These are phyloP conservation scores for Ajuga chamaepitys DNA, from an alignment of 257 asterid genomes.

Conservation along the genomic window DNA sequence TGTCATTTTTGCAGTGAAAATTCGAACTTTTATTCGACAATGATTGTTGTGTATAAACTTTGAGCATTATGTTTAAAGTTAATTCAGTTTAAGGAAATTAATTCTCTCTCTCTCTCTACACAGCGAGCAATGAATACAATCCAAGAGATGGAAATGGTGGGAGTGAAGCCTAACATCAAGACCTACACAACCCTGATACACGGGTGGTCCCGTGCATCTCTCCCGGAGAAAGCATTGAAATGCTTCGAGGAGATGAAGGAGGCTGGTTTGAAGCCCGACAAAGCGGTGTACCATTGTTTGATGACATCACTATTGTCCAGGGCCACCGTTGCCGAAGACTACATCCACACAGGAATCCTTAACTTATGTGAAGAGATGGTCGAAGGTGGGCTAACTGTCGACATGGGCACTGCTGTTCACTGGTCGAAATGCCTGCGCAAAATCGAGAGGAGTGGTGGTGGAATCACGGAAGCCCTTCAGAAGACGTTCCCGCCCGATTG, in stretches of 20 bases:
- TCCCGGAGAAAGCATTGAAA: conserved; percentile 88
- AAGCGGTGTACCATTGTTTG: conserved; percentile 90
- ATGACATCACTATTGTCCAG: conserved; percentile 87
- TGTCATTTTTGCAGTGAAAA: too few species aligned
- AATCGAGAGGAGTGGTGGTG: conserved; percentile 79
- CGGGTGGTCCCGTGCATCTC: conserved; percentile 96
- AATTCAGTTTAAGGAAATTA: too few species aligned
- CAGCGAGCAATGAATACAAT: conserved; percentile 77
- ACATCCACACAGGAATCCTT: conserved; percentile 52
- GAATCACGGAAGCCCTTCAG: conserved; percentile 83
- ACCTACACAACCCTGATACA: conserved; percentile 89
- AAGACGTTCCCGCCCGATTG: conserved; percentile 97
- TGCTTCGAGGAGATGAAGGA: conserved; percentile 87
- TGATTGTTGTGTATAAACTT: too few species aligned
- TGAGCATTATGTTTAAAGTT: too few species aligned
- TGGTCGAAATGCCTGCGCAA: conserved; percentile 83
- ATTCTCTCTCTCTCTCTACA: neutral
- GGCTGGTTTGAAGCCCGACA: conserved; percentile 70
- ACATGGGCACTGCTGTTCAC: conserved; percentile 98
- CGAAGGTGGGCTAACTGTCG: conserved; percentile 47
- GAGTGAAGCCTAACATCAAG: conserved; percentile 74
- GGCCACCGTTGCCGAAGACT: conserved; percentile 80
- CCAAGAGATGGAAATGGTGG: conserved; percentile 71
- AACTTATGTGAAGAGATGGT: conserved; percentile 70
- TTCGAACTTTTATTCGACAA: too few species aligned